These are phyloP conservation scores for Collybia sp. DNA, from an alignment of 768 basidiomycete genomes.

Conservation along the genomic window DNA sequence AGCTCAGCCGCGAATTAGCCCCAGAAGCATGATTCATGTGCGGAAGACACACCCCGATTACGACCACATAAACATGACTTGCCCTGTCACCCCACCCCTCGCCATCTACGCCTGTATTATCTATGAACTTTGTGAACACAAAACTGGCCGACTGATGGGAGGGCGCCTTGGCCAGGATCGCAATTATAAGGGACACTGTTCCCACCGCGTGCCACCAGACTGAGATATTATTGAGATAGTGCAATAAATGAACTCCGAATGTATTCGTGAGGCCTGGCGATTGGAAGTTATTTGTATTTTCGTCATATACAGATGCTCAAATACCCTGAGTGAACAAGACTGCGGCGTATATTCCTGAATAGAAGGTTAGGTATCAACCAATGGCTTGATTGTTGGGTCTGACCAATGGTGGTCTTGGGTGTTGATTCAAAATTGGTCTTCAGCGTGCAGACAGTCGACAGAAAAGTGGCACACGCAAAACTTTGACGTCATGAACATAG, in stretches of 20 bases:
- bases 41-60: conserved; percentile 45
- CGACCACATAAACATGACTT: conserved; percentile 62
- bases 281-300: background rate
- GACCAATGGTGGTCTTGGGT: conserved; percentile 58
- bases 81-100: conserved; percentile 66
- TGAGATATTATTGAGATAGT: conserved; percentile 67
- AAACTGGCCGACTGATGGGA: conserved; percentile 62
- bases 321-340: conserved; percentile 62
- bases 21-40: background rate
- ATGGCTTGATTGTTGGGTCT: conserved; percentile 5
- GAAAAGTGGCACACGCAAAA: conserved; percentile 63
- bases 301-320: no score
- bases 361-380: background rate
- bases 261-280: conserved; percentile 61
- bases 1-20: background rate
- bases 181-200: conserved; percentile 61
- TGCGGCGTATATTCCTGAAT: conserved; percentile 53
- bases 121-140: conserved; percentile 69
- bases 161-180: conserved; percentile 68
- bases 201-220: conserved; percentile 75
- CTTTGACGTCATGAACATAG: conserved; percentile 13
- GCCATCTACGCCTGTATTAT: conserved; percentile 51
- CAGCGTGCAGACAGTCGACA: conserved; percentile 60
- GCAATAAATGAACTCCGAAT: conserved; percentile 63
- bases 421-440: conserved; percentile 55